Evolutionary conservation across 768 basidiomycete genomes (phyloP), one percentile per base, ranked within the genome.

Genomic region (Daedalea quercina): DNA sequence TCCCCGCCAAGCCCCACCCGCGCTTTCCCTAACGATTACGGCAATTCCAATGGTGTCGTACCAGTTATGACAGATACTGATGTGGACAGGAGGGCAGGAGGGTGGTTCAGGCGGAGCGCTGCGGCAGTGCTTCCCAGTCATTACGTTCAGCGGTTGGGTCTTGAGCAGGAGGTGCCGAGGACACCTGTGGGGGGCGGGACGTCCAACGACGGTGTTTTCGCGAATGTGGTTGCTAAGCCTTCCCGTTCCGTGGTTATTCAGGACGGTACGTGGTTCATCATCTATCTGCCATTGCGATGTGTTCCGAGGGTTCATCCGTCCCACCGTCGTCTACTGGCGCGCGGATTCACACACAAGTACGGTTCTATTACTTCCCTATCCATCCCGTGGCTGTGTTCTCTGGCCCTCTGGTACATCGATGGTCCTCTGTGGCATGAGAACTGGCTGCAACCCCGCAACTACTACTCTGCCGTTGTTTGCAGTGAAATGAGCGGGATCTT

Each of bases 141-240:
- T 46, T 72, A 79, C 41, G 63, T 73, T 20, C 68, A 73, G 15
- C 77, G 71, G 50, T 59, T 81, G 3, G 76, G 79, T n/a, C 56
- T 81, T 24, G 66, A 61, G 28, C 58, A 73, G 51, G 57, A 67
- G 57, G 63, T 65, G 35, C 70, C 73, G 33, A 64, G 69, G 22
- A 76, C 77, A 15, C 69, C 68, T 20, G 65, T 87, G 4, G 88
- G 88, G 25, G 80, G 82, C 33, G 89, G 87, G 8, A 74, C 74
- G 11, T 70, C 76, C 46, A 93, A 94, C 59, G 93, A 94, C 54
- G 95, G 94, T 17, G 94, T 98, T 20, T 98, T 97, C 68, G 87
- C 84, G 28, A 98, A 97, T 67, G 82, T 98, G n/a, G 84, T 83
- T 37, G 95, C 95, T 15, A 95, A 96, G 63, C 87, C 87, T 1